Base-by-base conservation (phyloP, 1,284 basidiomycete genomes). In the Rhodotorula sp. region DNA sequence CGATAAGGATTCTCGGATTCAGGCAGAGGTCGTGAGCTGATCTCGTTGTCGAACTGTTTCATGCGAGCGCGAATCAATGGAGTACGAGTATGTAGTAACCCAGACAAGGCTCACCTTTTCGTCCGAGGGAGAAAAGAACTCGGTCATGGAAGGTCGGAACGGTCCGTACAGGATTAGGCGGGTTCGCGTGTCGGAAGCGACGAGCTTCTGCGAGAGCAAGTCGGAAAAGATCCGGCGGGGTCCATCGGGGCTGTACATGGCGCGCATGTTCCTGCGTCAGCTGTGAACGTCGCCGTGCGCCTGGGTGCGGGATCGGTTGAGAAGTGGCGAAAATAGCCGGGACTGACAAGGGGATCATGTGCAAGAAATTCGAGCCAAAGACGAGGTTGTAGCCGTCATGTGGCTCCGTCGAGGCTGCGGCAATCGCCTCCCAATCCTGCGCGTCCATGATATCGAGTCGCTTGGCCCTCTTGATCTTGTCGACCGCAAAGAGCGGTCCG, bases 261-360 rank as follows among this genome's bases (percentile, higher is more conserved):
- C 26, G 33, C n/a, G 53, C n/a, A 6, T 17, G 17, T 15, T 20
- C 29, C 2, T 4, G 2, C 6, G 22, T 37, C 8, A 22, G 37
- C 26, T 48, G 51, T 15, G 37, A 22, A 0, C 37, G 6, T 37
- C 37, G 37, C 37, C 37, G 6, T 48, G 8, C 12, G 46, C 4
- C 10, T 7, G 30, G 1, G 12, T 30, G 6, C 54, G 22, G 15
- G 22, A 29, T 7, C 2, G 44, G 0, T 22, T 8, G 30, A 4
- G 18, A 46, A 20, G 26, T 24, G 4, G 14, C 17, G 15, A 26
- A 37, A 3, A 18, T 1, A n/a, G 24, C 26, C 30, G 33, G 18
- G 33, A 63, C 65, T 33, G 4, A 71, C 73, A 68, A 73, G 4
- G 72, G 73, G 18, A 74, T 45, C 73, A 74, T 74, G 59, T 74